These are phyloP conservation scores for Pseudogymnoascus sp. DNA, from an alignment of 2,329 filamentous ascomycete species.

Conservation along the genomic window DNA sequence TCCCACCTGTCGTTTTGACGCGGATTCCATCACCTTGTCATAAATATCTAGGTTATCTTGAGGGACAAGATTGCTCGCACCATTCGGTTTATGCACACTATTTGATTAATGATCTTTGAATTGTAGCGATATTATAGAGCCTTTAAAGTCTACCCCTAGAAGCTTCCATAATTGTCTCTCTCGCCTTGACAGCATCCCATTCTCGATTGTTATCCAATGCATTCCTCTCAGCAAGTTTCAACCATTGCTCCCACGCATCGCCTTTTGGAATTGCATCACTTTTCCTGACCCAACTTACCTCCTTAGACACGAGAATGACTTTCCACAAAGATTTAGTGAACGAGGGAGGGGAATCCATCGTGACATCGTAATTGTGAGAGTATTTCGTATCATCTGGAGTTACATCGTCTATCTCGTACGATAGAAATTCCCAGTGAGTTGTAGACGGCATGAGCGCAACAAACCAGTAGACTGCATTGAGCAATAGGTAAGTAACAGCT, in stretches of 20 bases:
- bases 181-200: slow-evolving; percentile 43
- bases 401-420: not conserved
- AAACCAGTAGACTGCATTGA: slow-evolving; percentile 50
- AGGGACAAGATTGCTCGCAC: too few relatives aligned
- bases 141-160: not conserved
- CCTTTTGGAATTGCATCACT: slow-evolving; percentile 47
- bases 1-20: not conserved
- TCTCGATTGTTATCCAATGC: slow-evolving; percentile 27
- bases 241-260: slow-evolving; percentile 46
- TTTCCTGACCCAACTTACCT: slow-evolving; percentile 45
- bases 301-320: slow-evolving; percentile 47
- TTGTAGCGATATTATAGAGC: not conserved
- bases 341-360: not conserved
- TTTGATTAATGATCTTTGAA: not conserved
- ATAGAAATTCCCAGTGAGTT: not conserved
- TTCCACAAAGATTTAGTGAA: slow-evolving; percentile 54
- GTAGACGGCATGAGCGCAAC: not conserved
- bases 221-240: slow-evolving; percentile 40
- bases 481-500: slow-evolving; percentile 44
- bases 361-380: not conserved
- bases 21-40: not conserved
- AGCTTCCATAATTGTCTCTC: slow-evolving; percentile 39
- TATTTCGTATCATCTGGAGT: not conserved
- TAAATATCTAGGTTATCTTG: not conserved
- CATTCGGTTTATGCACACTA: not conserved